Percentiles rank a stretch among this genome's conserved stretches.
Evolutionary conservation across 192 early-diverging fungal species (phyloP).

Genomic region (Umbelopsis vinacea): DNA sequence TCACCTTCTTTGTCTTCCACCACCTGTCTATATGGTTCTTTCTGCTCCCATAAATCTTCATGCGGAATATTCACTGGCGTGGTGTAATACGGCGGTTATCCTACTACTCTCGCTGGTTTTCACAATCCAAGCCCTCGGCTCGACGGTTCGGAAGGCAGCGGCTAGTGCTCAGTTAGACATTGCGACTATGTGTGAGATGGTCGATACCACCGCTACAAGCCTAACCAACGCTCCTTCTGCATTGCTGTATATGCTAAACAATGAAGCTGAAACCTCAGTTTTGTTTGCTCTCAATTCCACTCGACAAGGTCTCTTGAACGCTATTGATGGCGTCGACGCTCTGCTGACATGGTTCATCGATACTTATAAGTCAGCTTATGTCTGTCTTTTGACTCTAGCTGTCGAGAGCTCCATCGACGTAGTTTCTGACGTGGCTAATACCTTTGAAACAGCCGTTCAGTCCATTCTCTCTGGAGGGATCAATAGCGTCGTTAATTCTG

Average conservation of each 20-base stretch:
- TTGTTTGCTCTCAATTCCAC: slow-evolving; percentile 16
- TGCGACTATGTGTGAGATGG: background rate
- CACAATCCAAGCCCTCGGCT: background rate
- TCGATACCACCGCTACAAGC: background rate
- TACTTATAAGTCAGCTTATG: slow-evolving; percentile 39
- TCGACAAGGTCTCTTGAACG: slow-evolving; percentile 16
- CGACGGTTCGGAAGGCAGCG: background rate
- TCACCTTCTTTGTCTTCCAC: too few relatives aligned
- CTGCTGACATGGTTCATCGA: slow-evolving; percentile 28
- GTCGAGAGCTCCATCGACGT: slow-evolving; percentile 26
- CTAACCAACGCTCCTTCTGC: background rate
- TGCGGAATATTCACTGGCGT: slow-evolving; percentile 16
- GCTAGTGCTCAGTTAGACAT: background rate
- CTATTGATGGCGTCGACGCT: slow-evolving; percentile 25
- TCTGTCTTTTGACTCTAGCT: slow-evolving; percentile 33
- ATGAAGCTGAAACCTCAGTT: slow-evolving; percentile 16
- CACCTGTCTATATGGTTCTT: background rate
- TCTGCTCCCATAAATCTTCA: slow-evolving; percentile 1
- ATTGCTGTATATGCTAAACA: slow-evolving; percentile 5
- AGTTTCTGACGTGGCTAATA: slow-evolving; percentile 5
- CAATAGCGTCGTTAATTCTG: background rate
- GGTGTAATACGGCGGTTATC: slow-evolving; percentile 20
- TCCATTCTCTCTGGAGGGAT: background rate
- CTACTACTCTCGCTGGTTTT: slow-evolving; percentile 16
- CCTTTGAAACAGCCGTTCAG: slow-evolving; percentile 29